Evolutionary conservation across 495 filamentous ascomycete species (phyloP), one percentile per base, ranked within the genome.

Genomic region (Penicillium canescens): DNA sequence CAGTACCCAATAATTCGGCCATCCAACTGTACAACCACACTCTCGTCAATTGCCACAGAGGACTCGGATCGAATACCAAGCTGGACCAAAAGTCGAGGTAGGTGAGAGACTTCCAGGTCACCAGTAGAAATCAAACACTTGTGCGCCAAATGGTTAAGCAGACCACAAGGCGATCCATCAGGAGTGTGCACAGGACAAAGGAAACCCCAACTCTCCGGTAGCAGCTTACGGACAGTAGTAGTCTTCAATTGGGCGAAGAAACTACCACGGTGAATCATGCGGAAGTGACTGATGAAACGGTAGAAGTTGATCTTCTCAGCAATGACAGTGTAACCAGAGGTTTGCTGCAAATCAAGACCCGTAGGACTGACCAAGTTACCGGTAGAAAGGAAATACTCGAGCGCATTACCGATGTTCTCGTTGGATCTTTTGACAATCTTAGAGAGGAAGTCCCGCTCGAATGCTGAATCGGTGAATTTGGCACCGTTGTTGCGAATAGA

Each of bases 291-390:
- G 74, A 98, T 95, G 75, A 98, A 98, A 59, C 94, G 89, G 63
- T 95, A 87, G 76, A 98, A 98, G 78, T 98, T 98, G 64, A 98
- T 92, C 79, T 98, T 98, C 71, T 98, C 94, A 4, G 94, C 94
- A 50, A 97, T 93, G 35, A 98, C 89, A 0, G 89, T 95, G 72
- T 94, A 98, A 52, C 94, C 94, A 24, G 94, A 95, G 1, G 86
- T 82, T 66, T 98, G 94, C 58, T 97, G 93, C 55, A 97, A 69
- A 81, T 98, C 94, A 41, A 98, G 79, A 60, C 94, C 94, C 31
- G 88, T 92, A 6, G 89, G 87, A 74, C 90, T 96, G 58, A 88
- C 81, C 26, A 98, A 78, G 64, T 98, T 98, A 59, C 94, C 94
- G 1, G 94, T 98, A 0, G 94, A 95, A 37, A 98, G 73, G 74